These are phyloP conservation scores for Bipolaris victoriae DNA, from an alignment of 2,329 filamentous ascomycete species.

Conservation along the genomic window DNA sequence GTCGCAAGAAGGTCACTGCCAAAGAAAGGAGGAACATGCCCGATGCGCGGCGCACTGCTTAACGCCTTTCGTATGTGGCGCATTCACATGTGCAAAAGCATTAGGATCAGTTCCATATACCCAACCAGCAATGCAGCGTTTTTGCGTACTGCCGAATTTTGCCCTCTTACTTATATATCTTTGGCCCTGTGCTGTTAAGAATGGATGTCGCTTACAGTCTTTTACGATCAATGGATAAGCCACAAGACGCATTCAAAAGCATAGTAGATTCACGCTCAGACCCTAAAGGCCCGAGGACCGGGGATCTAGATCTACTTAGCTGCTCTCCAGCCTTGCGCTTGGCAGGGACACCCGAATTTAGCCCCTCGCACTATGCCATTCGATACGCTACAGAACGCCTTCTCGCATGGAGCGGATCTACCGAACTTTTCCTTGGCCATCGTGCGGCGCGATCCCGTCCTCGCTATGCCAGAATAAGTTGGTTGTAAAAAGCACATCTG, in stretches of 20 bases:
- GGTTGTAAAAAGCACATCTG: neutral
- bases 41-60: slow-evolving; percentile 42
- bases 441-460: neutral
- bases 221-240: neutral
- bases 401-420: neutral
- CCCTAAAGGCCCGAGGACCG: neutral
- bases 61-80: neutral
- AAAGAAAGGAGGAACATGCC: slow-evolving; percentile 77
- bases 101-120: slow-evolving; percentile 10
- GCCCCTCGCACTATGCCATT: neutral
- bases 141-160: neutral
- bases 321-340: slow-evolving; percentile 3
- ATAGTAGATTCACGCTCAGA: neutral
- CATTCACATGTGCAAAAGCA: neutral
- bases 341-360: neutral
- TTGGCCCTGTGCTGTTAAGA: neutral
- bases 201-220: neutral
- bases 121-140: slow-evolving; percentile 1
- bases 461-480: neutral
- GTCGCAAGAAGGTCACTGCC: slow-evolving; percentile 84
- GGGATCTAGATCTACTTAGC: neutral
- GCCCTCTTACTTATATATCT: neutral
- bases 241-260: neutral
- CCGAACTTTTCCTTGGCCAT: neutral
- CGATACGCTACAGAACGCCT: slow-evolving; percentile 5